Evolutionary conservation across 495 filamentous ascomycete species (phyloP).

Genomic region (Xylaria bambusicola): DNA sequence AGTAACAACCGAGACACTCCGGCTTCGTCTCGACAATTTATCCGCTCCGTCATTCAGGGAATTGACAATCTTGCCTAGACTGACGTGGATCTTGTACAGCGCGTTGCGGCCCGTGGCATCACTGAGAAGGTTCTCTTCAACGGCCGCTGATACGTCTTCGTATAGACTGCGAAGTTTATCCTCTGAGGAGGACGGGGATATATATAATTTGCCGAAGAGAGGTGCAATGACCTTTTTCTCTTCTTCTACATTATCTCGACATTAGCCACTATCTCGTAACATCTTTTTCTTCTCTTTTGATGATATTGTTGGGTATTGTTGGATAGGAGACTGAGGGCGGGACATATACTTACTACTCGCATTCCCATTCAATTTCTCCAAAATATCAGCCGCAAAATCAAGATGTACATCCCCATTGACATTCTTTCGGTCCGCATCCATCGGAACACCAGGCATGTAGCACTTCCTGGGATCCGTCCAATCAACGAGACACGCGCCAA

Average conservation of each 20-base stretch:
- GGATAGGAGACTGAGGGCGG: constrained; percentile 19
- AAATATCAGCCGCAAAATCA: constrained; percentile 61
- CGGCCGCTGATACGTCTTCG: constrained; percentile 61
- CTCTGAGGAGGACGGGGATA: constrained; percentile 60
- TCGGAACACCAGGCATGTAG: constrained; percentile 65
- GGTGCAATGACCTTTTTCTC: constrained; percentile 80
- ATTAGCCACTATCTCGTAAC: too few relatives aligned
- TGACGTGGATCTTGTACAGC: constrained; percentile 75
- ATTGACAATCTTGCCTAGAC: constrained; percentile 62
- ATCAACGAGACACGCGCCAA: constrained; percentile 81
- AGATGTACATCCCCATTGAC: constrained; percentile 70
- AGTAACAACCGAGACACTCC: constrained; percentile 29
- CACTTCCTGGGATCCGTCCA: constrained; percentile 96
- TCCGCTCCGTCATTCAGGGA: constrained; percentile 44
- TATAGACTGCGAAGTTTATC: constrained; percentile 53
- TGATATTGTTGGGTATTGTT: constrained; percentile 27
- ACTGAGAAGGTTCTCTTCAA: constrained; percentile 66
- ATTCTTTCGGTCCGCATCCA: constrained; percentile 59
- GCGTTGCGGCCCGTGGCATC: constrained; percentile 76
- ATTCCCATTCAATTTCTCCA: constrained; percentile 57
- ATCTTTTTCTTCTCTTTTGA: background rate
- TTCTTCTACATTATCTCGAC: constrained; percentile 62
- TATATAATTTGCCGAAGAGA: constrained; percentile 79
- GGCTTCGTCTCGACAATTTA: constrained; percentile 36
- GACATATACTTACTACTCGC: constrained; percentile 62